Evolutionary conservation across 345 rosid species (phyloP).

Genomic region (Gossypium anomalum): DNA sequence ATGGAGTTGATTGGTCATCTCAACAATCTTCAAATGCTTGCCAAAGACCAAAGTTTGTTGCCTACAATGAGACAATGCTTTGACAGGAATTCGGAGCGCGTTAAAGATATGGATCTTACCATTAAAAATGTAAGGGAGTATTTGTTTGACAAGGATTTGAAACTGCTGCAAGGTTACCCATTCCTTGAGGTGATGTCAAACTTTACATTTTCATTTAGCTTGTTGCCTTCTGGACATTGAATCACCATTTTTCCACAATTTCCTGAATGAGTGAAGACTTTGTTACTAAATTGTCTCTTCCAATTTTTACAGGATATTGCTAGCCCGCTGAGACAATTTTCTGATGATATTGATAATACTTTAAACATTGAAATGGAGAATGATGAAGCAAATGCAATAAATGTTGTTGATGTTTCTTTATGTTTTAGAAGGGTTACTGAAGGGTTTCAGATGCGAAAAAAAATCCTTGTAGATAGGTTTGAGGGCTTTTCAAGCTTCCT

Average conservation of each 20-base stretch:
- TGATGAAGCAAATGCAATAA: slow-evolving; percentile 30
- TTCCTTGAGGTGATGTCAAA: slow-evolving; percentile 39
- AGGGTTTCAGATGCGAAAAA: slow-evolving; percentile 44
- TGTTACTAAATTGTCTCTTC: slow-evolving; percentile 7
- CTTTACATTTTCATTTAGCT: slow-evolving; percentile 10
- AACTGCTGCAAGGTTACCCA: slow-evolving; percentile 29
- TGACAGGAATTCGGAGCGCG: slow-evolving; percentile 42
- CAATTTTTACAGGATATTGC: slow-evolving; percentile 43
- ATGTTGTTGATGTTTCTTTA: slow-evolving; percentile 38
- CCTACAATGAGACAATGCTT: slow-evolving; percentile 47
- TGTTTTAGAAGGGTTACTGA: slow-evolving; percentile 47
- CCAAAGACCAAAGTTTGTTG: slow-evolving; percentile 49
- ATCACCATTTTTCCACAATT: neutral
- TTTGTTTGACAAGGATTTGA: slow-evolving; percentile 28
- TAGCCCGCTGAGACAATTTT: slow-evolving; percentile 26
- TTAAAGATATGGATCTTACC: slow-evolving; percentile 54
- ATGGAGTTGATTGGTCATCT: slow-evolving; percentile 50
- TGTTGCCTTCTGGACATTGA: neutral
- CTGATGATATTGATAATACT: slow-evolving; percentile 32
- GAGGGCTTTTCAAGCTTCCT: slow-evolving; percentile 42
- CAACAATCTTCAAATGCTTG: slow-evolving; percentile 46
- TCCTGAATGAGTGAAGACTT: neutral
- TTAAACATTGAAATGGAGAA: slow-evolving; percentile 27
- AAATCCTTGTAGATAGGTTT: slow-evolving; percentile 42
- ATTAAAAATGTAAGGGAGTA: slow-evolving; percentile 39